phyloP scores from a whole-genome alignment of 2,329 filamentous ascomycete species.

The Cladosporium velox region DNA sequence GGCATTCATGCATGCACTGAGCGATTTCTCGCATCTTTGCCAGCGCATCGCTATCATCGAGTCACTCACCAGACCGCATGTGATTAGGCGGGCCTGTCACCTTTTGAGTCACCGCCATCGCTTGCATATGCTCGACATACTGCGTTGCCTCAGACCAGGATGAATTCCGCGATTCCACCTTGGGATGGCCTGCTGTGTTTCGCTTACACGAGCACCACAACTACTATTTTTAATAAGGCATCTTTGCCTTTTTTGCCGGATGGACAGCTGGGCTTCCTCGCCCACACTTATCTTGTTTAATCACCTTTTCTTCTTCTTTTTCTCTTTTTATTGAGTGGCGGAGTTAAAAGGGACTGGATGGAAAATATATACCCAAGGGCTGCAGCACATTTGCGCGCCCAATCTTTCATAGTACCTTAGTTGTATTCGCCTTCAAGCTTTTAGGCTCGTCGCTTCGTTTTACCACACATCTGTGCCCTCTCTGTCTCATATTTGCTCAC shows the following conservation, averaged over 20 bases:
- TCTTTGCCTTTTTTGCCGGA: neutral
- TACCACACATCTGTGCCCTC: neutral
- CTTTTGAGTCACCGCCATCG: slow-evolving; percentile 13
- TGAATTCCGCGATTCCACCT: neutral
- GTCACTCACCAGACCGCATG: slow-evolving; percentile 8
- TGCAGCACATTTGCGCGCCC: slow-evolving; percentile 18
- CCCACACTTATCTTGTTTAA: neutral
- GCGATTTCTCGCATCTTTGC: slow-evolving; percentile 13
- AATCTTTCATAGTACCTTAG: slow-evolving; percentile 12
- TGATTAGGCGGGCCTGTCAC: slow-evolving; percentile 20
- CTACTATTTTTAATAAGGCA: slow-evolving; percentile 9
- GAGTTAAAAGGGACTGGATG: slow-evolving; percentile 16
- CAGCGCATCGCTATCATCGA: slow-evolving; percentile 1
- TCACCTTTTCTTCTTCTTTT: neutral
- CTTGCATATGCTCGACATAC: neutral
- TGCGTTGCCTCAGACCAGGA: neutral
- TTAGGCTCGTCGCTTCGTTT: slow-evolving; percentile 4
- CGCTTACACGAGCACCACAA: neutral
- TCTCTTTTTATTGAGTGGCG: slow-evolving; percentile 5
- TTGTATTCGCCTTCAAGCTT: slow-evolving; percentile 5
- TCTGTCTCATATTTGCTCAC: neutral
- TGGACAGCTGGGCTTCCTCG: neutral
- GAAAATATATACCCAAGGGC: slow-evolving; percentile 18
- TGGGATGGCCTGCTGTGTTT: neutral
- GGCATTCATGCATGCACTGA: slow-evolving; percentile 13